These are phyloP conservation scores for Populus alba DNA, from an alignment of 345 rosid genomes.

Conservation along the genomic window DNA sequence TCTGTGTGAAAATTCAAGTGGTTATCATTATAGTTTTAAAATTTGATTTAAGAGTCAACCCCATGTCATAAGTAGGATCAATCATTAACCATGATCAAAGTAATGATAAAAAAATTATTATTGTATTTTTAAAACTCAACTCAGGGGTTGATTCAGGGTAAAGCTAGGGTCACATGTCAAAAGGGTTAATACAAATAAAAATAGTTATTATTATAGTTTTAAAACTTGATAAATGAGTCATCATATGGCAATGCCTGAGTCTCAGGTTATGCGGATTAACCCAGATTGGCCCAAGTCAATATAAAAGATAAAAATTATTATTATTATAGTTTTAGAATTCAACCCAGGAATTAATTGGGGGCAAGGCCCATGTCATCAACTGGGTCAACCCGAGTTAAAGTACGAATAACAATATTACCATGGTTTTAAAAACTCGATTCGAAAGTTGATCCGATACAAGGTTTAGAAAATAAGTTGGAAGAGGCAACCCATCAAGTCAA, in stretches of 20 bases:
- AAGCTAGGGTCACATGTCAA: accelerated
- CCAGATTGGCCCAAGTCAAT: accelerated
- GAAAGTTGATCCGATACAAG: accelerated
- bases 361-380: accelerated
- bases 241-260: accelerated
- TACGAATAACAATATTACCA: too few relatives aligned
- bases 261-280: accelerated
- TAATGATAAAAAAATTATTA: too few relatives aligned
- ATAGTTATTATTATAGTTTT: too few relatives aligned
- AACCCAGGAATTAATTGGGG: accelerated
- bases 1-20: too few relatives aligned
- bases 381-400: too few relatives aligned
- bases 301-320: too few relatives aligned
- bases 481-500: accelerated
- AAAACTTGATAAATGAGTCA: accelerated
- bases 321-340: too few relatives aligned
- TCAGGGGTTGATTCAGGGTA: accelerated
- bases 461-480: accelerated
- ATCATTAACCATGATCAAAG: accelerated
- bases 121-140: too few relatives aligned
- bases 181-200: too few relatives aligned
- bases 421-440: too few relatives aligned
- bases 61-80: accelerated
- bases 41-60: too few relatives aligned
- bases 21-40: too few relatives aligned